Evolutionary conservation across 2,329 filamentous ascomycete genomes (phyloP).

Genomic region (Ascochyta viciae-villosae): DNA sequence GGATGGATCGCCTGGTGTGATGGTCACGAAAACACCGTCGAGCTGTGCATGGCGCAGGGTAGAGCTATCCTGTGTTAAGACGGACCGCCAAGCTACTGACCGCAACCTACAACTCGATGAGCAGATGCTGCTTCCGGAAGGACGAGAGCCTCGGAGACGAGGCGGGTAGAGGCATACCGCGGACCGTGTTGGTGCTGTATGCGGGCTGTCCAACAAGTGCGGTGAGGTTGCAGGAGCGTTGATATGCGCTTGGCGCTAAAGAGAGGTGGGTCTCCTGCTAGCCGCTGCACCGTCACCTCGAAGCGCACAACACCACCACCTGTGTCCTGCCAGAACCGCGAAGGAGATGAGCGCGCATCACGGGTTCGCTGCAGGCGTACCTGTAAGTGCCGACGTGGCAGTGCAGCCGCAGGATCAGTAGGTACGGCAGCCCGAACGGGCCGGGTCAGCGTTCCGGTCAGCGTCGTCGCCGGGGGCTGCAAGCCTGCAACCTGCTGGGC

Average conservation of each 20-base stretch:
- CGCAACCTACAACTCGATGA: constrained; percentile 77
- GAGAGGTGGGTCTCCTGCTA: constrained; percentile 11
- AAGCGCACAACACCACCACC: constrained; percentile 11
- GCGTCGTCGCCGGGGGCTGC: too few relatives aligned
- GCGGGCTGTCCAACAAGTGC: neutral
- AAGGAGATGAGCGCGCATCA: constrained; percentile 30
- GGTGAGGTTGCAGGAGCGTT: constrained; percentile 15
- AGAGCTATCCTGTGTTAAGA: constrained; percentile 62
- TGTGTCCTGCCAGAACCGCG: constrained; percentile 13
- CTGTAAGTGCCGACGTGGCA: constrained; percentile 25
- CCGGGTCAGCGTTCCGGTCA: neutral
- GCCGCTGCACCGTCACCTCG: constrained; percentile 17
- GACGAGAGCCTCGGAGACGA: constrained; percentile 46
- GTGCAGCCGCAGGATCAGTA: constrained; percentile 3
- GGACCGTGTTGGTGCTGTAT: constrained; percentile 8
- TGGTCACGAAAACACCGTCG: constrained; percentile 83
- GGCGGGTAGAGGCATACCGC: constrained; percentile 14
- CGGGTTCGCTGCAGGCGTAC: constrained; percentile 11
- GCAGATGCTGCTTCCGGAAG: constrained; percentile 76
- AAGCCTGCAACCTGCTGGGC: constrained; percentile 2
- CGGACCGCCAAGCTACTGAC: constrained; percentile 22
- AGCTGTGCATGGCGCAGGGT: constrained; percentile 83
- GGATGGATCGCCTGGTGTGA: constrained; percentile 80
- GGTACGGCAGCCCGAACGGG: neutral
- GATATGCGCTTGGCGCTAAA: constrained; percentile 12